Percentiles rank a stretch among this genome's conserved stretches.
Evolutionary conservation across 805 yeast species (phyloP).

Genomic region (Hanseniaspora nectarophila): DNA sequence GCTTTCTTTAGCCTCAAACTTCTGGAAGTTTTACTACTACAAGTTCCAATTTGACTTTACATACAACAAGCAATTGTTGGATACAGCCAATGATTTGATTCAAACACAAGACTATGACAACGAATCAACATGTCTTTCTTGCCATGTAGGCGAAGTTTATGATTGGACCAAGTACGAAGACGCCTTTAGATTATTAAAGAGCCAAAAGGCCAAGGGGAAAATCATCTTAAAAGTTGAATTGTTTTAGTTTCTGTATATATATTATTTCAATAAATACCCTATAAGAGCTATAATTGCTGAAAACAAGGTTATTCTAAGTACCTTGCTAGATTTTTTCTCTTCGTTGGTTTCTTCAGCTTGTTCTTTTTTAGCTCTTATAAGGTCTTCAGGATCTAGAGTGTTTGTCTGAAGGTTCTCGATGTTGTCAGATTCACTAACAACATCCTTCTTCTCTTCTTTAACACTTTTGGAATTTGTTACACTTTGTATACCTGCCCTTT

Average conservation of each 20-base stretch:
- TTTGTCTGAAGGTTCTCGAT: conserved; percentile 18
- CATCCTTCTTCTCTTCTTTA: conserved; percentile 14
- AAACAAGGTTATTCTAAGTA: conserved; percentile 21
- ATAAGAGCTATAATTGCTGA: conserved; percentile 28
- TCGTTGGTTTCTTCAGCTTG: not conserved
- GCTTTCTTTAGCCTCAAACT: conserved; percentile 21
- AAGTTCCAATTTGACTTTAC: conserved; percentile 30
- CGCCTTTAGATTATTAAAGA: conserved; percentile 43
- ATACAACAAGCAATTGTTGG: conserved; percentile 31
- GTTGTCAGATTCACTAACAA: conserved; percentile 13
- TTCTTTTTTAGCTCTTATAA: not conserved
- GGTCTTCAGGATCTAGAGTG: conserved; percentile 18
- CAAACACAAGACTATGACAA: conserved; percentile 37
- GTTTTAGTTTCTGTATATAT: conserved; percentile 23
- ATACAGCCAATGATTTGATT: conserved; percentile 35
- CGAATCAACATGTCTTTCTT: not conserved
- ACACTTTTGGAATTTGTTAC: not conserved
- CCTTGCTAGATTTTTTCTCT: not conserved
- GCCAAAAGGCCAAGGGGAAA: conserved; percentile 55
- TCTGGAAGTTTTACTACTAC: conserved; percentile 31
- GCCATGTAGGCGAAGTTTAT: conserved; percentile 43
- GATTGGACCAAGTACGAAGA: conserved; percentile 42
- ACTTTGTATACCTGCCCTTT: not conserved
- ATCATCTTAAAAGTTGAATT: conserved; percentile 41
- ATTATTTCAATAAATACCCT: conserved; percentile 27